Percentiles rank a stretch among this genome's conserved stretches.
Evolutionary conservation across 1,139 yeast genomes (phyloP).

Genomic region (Spathaspora sp.): DNA sequence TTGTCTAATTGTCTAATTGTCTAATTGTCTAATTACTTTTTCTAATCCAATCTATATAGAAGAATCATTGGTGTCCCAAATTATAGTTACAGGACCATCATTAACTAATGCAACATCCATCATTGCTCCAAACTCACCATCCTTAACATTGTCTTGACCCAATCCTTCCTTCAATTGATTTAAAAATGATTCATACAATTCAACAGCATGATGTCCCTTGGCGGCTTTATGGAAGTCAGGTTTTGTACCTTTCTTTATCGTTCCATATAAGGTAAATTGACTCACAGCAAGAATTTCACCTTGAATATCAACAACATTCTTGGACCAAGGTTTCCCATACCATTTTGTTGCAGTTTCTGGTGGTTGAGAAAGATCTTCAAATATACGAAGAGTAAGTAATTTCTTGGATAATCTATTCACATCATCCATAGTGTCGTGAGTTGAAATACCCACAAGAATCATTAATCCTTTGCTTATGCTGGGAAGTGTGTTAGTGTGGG

Average conservation of each 20-base stretch:
- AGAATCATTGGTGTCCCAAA: conserved; percentile 59
- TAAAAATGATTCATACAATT: conserved; percentile 65
- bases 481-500: conserved; percentile 1
- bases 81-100: conserved; percentile 81
- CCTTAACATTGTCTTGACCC: conserved; percentile 67
- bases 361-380: conserved; percentile 53
- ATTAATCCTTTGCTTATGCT: conserved; percentile 74
- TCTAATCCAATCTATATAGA: conserved; percentile 10
- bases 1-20: not conserved
- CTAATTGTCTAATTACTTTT: not conserved
- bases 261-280: conserved; percentile 86
- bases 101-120: conserved; percentile 88
- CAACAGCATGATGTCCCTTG: conserved; percentile 70
- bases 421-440: conserved; percentile 73
- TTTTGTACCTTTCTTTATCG: conserved; percentile 82
- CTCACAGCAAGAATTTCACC: conserved; percentile 54
- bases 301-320: conserved; percentile 34
- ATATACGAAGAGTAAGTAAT: conserved; percentile 61
- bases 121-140: conserved; percentile 95
- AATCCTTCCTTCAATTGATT: conserved; percentile 46
- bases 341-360: conserved; percentile 37
- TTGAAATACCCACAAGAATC: conserved; percentile 81
- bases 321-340: conserved; percentile 64
- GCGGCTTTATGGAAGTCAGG: conserved; percentile 94
- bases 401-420: conserved; percentile 68